Evolutionary conservation across 306 rosid genomes (phyloP).

Genomic region (Cotoneaster glaucophyllus): DNA sequence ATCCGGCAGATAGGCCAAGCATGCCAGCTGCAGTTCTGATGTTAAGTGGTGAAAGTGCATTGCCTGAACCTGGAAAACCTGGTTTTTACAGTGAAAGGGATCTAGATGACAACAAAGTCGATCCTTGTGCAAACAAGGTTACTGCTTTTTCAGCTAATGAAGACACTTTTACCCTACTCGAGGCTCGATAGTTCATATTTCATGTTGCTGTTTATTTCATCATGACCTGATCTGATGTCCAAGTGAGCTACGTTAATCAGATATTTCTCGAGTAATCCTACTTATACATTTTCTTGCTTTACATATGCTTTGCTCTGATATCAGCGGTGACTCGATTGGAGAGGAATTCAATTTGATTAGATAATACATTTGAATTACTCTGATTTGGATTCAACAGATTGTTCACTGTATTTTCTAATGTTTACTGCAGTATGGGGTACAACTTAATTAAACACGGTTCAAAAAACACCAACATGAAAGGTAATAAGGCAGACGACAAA

Average conservation of each 20-base stretch:
- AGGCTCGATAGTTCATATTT: neutral
- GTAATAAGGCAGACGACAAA: neutral
- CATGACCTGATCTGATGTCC: neutral
- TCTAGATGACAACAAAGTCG: neutral
- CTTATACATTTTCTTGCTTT: neutral
- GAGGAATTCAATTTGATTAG: too few species aligned
- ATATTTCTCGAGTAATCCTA: neutral
- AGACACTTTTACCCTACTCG: neutral
- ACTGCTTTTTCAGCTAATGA: neutral
- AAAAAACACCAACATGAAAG: neutral
- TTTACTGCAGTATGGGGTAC: too few species aligned
- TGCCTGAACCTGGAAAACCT: slow-evolving; percentile 12
- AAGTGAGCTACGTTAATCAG: neutral
- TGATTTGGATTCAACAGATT: too few species aligned
- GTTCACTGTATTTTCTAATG: too few species aligned
- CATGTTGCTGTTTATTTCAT: neutral
- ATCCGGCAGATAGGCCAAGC: slow-evolving; percentile 16
- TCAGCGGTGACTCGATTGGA: too few species aligned
- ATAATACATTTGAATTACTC: too few species aligned
- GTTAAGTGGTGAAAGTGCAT: slow-evolving; percentile 3
- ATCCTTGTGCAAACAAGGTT: neutral
- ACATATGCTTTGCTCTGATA: neutral
- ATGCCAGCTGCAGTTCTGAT: slow-evolving; percentile 19
- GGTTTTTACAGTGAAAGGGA: slow-evolving; percentile 7
- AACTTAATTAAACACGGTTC: neutral